A percentile compares a stretch with the other conserved stretches of the same genome.
Conservation (phyloP, 2,329 filamentous ascomycete species). For the Thielaviopsis musarum region DNA sequence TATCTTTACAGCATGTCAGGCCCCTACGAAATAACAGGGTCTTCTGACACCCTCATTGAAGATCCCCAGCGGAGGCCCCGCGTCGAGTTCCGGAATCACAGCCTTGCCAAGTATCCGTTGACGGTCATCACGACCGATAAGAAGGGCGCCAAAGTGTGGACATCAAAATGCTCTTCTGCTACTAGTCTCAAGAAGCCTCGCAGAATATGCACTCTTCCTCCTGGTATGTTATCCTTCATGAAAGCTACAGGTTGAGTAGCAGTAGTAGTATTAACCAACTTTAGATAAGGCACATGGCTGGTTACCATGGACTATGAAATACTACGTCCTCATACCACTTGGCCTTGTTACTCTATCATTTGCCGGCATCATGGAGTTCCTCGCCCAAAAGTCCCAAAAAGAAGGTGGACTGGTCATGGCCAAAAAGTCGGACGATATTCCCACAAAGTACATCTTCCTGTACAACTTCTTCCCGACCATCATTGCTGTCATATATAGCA, state of each 20-base stretch:
- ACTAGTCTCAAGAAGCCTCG: background rate
- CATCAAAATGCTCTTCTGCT: background rate
- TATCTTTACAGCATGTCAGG: too few relatives aligned
- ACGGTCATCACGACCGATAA: background rate
- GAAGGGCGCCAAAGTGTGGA: background rate
- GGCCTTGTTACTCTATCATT: constrained; percentile 23
- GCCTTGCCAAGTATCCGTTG: background rate
- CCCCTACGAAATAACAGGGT: too few relatives aligned
- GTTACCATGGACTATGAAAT: constrained; percentile 10
- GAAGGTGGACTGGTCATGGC: constrained; percentile 25
- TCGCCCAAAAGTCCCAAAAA: constrained; percentile 23
- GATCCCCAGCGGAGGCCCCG: background rate
- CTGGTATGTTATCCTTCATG: constrained; percentile 14
- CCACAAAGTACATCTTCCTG: constrained; percentile 19
- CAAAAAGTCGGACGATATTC: constrained; percentile 17
- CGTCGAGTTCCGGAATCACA: background rate
- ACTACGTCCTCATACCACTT: constrained; percentile 22
- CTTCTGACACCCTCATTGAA: too few relatives aligned
- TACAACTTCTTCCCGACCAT: constrained; percentile 39
- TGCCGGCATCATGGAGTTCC: constrained; percentile 26
- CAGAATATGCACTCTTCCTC: constrained; percentile 7
- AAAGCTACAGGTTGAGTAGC: too few relatives aligned
- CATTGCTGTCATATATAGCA: constrained; percentile 35
- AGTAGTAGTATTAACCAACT: too few relatives aligned
- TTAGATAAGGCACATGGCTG: constrained; percentile 10